Conservation (phyloP, 768 basidiomycete genomes). For the Pilatotrama ljubarskyi region DNA sequence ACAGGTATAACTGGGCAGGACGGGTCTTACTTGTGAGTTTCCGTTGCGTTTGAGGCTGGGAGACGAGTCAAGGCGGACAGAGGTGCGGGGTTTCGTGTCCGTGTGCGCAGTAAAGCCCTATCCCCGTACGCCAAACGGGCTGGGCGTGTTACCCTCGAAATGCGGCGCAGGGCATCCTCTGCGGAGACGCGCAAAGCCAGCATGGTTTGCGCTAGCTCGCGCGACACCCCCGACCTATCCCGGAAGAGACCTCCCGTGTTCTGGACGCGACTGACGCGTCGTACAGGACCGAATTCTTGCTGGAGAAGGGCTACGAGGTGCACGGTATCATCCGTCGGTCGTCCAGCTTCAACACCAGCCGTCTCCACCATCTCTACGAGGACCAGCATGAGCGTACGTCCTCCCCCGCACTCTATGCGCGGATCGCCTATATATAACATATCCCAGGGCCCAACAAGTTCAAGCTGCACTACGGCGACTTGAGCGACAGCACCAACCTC, state of each 20-base stretch:
- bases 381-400: slow-evolving; percentile 88
- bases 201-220: neutral
- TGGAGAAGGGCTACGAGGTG: slow-evolving; percentile 88
- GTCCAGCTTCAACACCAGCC: slow-evolving; percentile 96
- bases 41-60: neutral
- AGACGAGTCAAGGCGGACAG: neutral
- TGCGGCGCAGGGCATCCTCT: too few relatives aligned
- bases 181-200: neutral
- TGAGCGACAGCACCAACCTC: slow-evolving; percentile 95
- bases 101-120: too few relatives aligned
- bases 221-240: neutral
- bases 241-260: neutral
- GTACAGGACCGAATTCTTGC: slow-evolving; percentile 74
- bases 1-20: slow-evolving; percentile 95
- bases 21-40: slow-evolving; percentile 86
- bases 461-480: slow-evolving; percentile 88
- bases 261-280: slow-evolving; percentile 7
- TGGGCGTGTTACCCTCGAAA: too few relatives aligned
- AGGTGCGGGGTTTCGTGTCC: neutral
- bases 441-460: slow-evolving; percentile 67
- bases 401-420: neutral
- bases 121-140: too few relatives aligned
- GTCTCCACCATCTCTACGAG: slow-evolving; percentile 89
- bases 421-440: neutral
- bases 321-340: slow-evolving; percentile 97